Evolutionary conservation across 1,284 basidiomycete genomes (phyloP).

Genomic region (Trametes versicolor): DNA sequence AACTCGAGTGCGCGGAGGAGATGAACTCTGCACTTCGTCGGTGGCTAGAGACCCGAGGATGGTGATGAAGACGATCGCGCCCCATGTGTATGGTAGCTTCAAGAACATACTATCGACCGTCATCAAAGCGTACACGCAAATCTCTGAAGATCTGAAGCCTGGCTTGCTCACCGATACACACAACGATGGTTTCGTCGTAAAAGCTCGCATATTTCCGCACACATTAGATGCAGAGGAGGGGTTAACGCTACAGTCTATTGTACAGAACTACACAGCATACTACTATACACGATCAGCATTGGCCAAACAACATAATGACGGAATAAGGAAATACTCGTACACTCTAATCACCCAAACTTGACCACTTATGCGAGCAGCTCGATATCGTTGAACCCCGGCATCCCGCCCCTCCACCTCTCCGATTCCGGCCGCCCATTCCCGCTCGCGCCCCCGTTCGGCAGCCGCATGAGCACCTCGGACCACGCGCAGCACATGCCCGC

Average conservation of each 20-base stretch:
- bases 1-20: neutral
- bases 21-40: neutral
- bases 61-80: no score
- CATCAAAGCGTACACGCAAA: no score
- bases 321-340: neutral
- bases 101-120: no score
- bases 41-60: neutral
- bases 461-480: constrained; percentile 53
- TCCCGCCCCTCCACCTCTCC: constrained; percentile 30
- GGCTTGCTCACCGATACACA: no score
- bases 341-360: neutral
- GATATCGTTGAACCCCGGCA: constrained; percentile 44
- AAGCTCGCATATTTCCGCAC: no score
- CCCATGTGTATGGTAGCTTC: no score
- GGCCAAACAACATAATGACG: neutral
- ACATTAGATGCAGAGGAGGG: no score
- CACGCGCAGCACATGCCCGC: constrained; percentile 67
- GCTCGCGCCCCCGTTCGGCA: constrained; percentile 36
- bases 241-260: constrained; percentile 6
- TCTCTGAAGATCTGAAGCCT: no score
- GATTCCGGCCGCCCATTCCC: neutral
- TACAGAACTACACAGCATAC: neutral
- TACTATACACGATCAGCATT: neutral
- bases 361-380: constrained; percentile 16
- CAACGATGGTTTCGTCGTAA: no score